A percentile compares a stretch with the other conserved stretches of the same genome.
These are phyloP conservation scores for Apocynum venetum DNA, from an alignment of 257 asterid species.

Conservation along the genomic window DNA sequence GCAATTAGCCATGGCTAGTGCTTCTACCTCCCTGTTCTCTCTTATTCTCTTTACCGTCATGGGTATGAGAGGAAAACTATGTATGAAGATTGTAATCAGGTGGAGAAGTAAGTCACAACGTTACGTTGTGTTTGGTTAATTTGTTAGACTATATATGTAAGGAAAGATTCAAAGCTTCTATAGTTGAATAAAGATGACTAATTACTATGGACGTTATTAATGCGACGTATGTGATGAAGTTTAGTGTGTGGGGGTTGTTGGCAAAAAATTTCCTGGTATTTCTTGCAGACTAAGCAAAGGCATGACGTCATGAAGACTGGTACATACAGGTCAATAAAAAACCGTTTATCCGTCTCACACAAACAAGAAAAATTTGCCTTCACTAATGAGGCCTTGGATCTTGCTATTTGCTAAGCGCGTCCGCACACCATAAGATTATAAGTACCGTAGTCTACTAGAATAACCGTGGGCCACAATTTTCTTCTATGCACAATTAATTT, in stretches of 20 bases:
- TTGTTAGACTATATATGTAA: background rate
- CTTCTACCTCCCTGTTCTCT: constrained; percentile 9
- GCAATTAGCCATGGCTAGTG: constrained; percentile 26
- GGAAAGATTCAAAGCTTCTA: background rate
- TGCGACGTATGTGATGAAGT: background rate
- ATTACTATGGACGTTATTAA: background rate
- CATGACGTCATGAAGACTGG: background rate
- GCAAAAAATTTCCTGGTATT: background rate
- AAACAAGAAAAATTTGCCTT: too few species aligned
- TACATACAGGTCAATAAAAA: too few species aligned
- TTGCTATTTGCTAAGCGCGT: too few species aligned
- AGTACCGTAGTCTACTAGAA: too few species aligned
- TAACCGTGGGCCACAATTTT: too few species aligned
- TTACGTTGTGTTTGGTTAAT: too few species aligned
- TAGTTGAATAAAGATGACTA: background rate
- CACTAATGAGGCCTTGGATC: too few species aligned
- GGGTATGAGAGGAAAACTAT: background rate
- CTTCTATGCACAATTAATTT: too few species aligned
- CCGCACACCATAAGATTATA: too few species aligned
- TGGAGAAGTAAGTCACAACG: background rate
- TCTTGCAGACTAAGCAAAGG: background rate
- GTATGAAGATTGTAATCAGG: too few species aligned
- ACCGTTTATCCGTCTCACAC: too few species aligned
- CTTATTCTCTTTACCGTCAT: constrained; percentile 18
- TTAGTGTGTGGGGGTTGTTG: too few species aligned